Percentiles rank a stretch among this genome's conserved stretches.
phyloP scores from a whole-genome alignment of 169 alveolate genomes.

The Plasmodium inui region DNA sequence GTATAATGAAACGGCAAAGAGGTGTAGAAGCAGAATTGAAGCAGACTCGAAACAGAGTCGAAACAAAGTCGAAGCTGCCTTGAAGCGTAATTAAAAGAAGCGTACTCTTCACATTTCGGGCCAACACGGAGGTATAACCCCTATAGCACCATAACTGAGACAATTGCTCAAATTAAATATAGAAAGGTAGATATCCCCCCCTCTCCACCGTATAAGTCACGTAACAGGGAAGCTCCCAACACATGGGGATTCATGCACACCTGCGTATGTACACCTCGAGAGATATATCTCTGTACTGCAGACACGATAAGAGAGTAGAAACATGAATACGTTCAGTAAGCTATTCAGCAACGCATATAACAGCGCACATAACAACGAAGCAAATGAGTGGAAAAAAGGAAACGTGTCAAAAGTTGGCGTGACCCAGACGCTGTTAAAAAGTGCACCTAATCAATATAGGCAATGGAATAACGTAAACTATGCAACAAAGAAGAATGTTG shows the following conservation, averaged over 20 bases:
- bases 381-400: constrained; percentile 21
- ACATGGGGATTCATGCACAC: constrained; percentile 1
- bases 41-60: neutral
- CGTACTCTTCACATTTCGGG: neutral
- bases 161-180: neutral
- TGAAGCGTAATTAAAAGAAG: neutral
- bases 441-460: neutral
- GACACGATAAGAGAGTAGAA: neutral
- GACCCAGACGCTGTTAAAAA: constrained; percentile 11
- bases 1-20: neutral
- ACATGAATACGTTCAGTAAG: constrained; percentile 47
- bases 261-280: neutral
- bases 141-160: neutral
- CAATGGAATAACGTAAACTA: constrained; percentile 7
- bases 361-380: constrained; percentile 7
- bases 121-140: neutral
- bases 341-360: constrained; percentile 10
- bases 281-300: neutral
- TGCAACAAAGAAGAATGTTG: neutral
- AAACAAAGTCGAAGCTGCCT: neutral
- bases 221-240: neutral
- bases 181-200: neutral
- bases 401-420: constrained; percentile 4
- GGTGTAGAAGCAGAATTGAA: neutral
- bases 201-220: neutral